A percentile compares a stretch with the other conserved stretches of the same genome.
Conservation (phyloP, 106 monocot genomes). For the Dactylorhiza incarnata region DNA sequence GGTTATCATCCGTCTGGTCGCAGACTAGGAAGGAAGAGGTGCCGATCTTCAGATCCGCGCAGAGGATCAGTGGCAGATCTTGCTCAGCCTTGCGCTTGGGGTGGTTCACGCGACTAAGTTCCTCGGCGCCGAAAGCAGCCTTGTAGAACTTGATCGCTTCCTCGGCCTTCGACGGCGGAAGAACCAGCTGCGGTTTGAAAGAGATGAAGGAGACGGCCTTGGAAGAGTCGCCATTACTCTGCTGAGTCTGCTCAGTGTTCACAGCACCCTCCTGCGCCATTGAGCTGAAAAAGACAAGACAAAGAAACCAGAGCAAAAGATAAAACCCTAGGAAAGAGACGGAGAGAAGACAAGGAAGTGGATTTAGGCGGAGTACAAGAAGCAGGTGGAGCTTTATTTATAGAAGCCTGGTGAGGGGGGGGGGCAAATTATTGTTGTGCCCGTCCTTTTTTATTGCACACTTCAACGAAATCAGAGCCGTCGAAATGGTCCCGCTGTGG, state of each 20-base stretch:
- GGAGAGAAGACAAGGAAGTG: too few relatives aligned
- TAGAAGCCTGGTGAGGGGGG: background rate
- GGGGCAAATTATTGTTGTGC: background rate
- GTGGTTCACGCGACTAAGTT: conserved; percentile 24
- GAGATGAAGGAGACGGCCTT: conserved; percentile 8
- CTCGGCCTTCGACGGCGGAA: conserved; percentile 38
- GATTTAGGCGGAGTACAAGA: too few relatives aligned
- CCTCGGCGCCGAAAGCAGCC: conserved; percentile 40
- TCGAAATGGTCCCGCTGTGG: background rate
- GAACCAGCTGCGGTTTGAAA: conserved; percentile 32
- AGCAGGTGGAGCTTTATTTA: background rate
- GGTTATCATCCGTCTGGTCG: conserved; percentile 28
- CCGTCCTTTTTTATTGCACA: background rate
- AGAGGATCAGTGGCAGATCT: conserved; percentile 28
- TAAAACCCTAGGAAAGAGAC: conserved; percentile 4
- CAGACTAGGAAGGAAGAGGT: conserved; percentile 29
- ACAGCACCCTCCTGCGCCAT: background rate
- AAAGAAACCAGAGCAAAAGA: background rate
- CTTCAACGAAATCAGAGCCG: background rate
- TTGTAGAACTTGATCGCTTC: conserved; percentile 41
- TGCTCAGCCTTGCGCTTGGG: conserved; percentile 51
- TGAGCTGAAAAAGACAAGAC: background rate
- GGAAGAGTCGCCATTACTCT: conserved; percentile 21
- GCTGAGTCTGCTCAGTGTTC: background rate
- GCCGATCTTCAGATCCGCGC: conserved; percentile 43